These are phyloP conservation scores for Phytophthora multivora DNA, from an alignment of 352 stramenopile genomes.

Conservation along the genomic window DNA sequence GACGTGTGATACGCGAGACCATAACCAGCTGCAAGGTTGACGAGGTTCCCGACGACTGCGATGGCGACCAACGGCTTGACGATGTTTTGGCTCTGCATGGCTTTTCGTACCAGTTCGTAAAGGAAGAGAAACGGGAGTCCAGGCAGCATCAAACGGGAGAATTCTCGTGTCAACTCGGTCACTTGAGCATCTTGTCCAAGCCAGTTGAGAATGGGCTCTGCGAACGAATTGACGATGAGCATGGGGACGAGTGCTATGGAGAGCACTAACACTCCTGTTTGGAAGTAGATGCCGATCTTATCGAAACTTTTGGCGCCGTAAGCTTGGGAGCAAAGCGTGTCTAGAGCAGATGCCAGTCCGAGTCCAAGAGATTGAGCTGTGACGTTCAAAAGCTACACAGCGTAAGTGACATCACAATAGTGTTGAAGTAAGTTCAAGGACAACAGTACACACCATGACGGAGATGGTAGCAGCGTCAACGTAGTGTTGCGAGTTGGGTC, in stretches of 20 bases:
- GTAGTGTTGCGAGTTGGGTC: constrained; percentile 50
- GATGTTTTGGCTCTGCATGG: constrained; percentile 74
- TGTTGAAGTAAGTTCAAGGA: neutral
- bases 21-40: constrained; percentile 62
- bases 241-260: constrained; percentile 43
- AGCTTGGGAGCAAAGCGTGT: constrained; percentile 72
- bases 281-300: constrained; percentile 79
- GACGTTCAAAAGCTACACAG: constrained; percentile 58
- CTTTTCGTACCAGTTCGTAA: constrained; percentile 81
- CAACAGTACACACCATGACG: constrained; percentile 37
- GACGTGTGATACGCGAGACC: constrained; percentile 72
- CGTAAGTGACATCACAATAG: neutral
- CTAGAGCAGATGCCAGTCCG: constrained; percentile 65
- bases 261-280: constrained; percentile 64
- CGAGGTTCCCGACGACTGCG: constrained; percentile 55
- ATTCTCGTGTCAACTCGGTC: constrained; percentile 51
- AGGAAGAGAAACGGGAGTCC: constrained; percentile 71
- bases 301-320: constrained; percentile 54
- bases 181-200: constrained; percentile 51
- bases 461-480: constrained; percentile 60
- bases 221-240: constrained; percentile 59
- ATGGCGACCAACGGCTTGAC: constrained; percentile 70
- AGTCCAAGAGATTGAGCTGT: constrained; percentile 61
- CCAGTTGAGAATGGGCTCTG: constrained; percentile 40
- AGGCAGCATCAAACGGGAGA: constrained; percentile 59